Evolutionary conservation across 2,329 filamentous ascomycete genomes (phyloP).

Genomic region (Fusarium pseudocircinatum): DNA sequence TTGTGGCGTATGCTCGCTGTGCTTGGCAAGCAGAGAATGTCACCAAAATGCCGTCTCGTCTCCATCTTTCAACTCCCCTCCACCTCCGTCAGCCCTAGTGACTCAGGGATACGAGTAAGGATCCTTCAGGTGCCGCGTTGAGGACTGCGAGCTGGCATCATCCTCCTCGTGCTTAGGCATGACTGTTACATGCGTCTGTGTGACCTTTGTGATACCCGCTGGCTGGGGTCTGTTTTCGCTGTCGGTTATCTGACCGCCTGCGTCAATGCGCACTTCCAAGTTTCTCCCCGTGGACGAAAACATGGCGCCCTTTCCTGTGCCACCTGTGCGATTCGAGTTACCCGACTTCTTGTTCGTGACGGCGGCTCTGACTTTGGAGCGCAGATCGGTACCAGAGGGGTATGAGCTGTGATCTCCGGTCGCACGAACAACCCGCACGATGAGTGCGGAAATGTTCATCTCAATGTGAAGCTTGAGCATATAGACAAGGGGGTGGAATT

Average conservation of each 20-base stretch:
- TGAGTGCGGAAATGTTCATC: slow-evolving; percentile 40
- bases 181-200: slow-evolving; percentile 35
- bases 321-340: neutral
- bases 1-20: neutral
- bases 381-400: slow-evolving; percentile 28
- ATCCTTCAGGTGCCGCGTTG: slow-evolving; percentile 32
- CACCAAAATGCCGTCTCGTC: neutral
- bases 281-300: slow-evolving; percentile 19
- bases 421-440: slow-evolving; percentile 37
- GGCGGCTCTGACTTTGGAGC: slow-evolving; percentile 12
- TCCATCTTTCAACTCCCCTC: neutral
- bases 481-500: slow-evolving; percentile 41
- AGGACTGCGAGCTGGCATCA: slow-evolving; percentile 37
- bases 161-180: slow-evolving; percentile 28
- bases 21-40: neutral
- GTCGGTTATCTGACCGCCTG: neutral
- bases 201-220: slow-evolving; percentile 37
- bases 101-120: slow-evolving; percentile 5
- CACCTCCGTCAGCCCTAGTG: neutral
- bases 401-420: slow-evolving; percentile 38
- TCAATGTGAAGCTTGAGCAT: slow-evolving; percentile 41
- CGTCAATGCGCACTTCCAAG: slow-evolving; percentile 22
- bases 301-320: neutral
- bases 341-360: neutral
- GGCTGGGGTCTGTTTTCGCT: neutral